phyloP scores from a whole-genome alignment of 139 green algal species.

The Astrephomene gubernaculifera region DNA sequence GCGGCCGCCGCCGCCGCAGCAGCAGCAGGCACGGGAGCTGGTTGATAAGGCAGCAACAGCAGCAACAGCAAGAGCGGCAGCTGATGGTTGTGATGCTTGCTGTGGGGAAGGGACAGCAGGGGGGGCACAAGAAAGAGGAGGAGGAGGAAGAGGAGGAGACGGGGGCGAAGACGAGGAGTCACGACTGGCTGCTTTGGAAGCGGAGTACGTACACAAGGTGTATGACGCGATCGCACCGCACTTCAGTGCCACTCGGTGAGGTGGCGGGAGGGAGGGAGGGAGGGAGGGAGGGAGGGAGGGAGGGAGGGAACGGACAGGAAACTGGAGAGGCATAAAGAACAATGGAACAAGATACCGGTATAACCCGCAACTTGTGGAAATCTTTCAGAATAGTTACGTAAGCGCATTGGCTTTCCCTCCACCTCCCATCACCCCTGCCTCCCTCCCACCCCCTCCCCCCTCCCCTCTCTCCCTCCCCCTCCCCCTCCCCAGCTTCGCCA shows the following conservation, averaged over 20 bases:
- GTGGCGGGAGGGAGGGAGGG: no score
- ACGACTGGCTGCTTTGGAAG: conserved; percentile 63
- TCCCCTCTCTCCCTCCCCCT: not conserved
- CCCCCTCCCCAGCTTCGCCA: conserved; percentile 42
- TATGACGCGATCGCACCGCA: conserved; percentile 97
- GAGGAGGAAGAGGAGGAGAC: not conserved
- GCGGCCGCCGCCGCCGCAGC: not conserved
- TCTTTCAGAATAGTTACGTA: no score
- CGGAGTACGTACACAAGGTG: conserved; percentile 84
- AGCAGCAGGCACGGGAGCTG: not conserved
- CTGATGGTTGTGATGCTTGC: not conserved
- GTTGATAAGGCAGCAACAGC: not conserved
- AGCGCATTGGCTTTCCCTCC: no score
- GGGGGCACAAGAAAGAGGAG: not conserved
- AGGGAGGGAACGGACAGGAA: no score
- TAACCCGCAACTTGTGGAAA: no score
- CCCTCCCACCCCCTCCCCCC: not conserved
- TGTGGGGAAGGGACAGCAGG: not conserved
- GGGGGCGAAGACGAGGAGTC: not conserved
- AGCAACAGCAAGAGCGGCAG: not conserved
- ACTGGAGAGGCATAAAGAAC: no score
- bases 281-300: no score
- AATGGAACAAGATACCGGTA: no score
- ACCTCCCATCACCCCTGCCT: not conserved
- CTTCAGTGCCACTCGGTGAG: conserved; percentile 91